Evolutionary conservation across 1,284 basidiomycete species (phyloP), one percentile per base, ranked within the genome.

Genomic region (Cutaneotrichosporon sp.): DNA sequence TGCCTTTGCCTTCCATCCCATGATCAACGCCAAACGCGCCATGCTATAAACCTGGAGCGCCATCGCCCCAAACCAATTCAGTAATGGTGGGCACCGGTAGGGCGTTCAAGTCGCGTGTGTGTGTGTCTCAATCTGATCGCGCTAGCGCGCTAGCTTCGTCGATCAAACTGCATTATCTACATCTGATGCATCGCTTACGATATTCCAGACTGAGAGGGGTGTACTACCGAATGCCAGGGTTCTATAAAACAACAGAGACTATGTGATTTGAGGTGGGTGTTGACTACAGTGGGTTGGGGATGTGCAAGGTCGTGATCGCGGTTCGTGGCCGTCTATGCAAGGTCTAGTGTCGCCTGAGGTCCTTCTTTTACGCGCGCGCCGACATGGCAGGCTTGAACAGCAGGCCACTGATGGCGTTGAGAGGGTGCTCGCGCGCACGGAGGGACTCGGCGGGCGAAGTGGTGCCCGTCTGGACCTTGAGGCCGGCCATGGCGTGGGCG

Each of bases 131-230:
- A n/a, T n/a, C n/a, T n/a, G n/a, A n/a, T n/a, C n/a, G n/a, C n/a
- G n/a, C n/a, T n/a, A 33, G 33, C 9, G 33, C 33, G 33, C 33
- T 43, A 8, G 42, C 43, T 11, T 24, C 18, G 6, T 46, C 43
- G 7, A 46, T 14, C 25, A 42, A 42, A 14, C 13, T 10, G 27
- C 47, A 50, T 52, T 87, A 86, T 6, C 84, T 93, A 27, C 73
- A 79, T 18, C 85, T 93, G 56, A 59, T 56, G 56, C 33, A 13
- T 58, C 20, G 24, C 56, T 56, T 54, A 42, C 56, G 52, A 58
- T 53, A 34, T 33, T 36, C 25, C 47, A 50, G 47, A 50, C 27
- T 31, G 47, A 50, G 47, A 31, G 38, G 38, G 11, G 24, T 50
- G 47, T 25, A 31, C 22, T 13, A 50, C 14, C 10, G 25, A 20